A percentile compares a stretch with the other conserved stretches of the same genome.
These are phyloP conservation scores for Lumnitzera racemosa DNA, from an alignment of 345 rosid species.

Conservation along the genomic window DNA sequence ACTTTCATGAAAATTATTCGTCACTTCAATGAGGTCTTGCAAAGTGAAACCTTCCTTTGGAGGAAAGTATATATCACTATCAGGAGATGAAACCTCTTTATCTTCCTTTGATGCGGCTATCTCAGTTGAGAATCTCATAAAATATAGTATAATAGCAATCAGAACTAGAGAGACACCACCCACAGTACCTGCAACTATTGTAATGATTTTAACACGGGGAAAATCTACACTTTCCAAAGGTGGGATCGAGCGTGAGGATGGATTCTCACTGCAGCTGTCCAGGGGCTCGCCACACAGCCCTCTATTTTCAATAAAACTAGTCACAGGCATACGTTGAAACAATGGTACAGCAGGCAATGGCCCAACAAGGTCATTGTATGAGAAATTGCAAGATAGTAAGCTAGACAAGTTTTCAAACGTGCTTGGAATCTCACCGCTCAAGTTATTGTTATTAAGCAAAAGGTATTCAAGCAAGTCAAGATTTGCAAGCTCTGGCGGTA, in stretches of 20 bases:
- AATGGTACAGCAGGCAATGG: conserved; percentile 49
- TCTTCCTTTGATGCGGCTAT: conserved; percentile 39
- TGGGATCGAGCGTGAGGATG: conserved; percentile 25
- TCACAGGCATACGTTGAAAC: conserved; percentile 51
- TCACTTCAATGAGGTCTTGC: conserved; percentile 75
- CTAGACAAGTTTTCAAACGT: conserved; percentile 62
- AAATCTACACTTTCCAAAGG: conserved; percentile 13
- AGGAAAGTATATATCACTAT: conserved; percentile 63
- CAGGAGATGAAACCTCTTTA: conserved; percentile 32
- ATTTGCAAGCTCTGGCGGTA: conserved; percentile 74
- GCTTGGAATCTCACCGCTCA: conserved; percentile 67
- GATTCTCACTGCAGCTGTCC: conserved; percentile 32
- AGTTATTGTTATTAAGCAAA: conserved; percentile 65
- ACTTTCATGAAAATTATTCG: conserved; percentile 67
- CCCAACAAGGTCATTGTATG: conserved; percentile 74
- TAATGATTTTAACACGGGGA: conserved; percentile 49
- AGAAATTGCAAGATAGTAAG: conserved; percentile 81
- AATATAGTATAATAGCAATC: conserved; percentile 50
- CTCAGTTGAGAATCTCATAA: conserved; percentile 45
- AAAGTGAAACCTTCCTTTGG: conserved; percentile 82
- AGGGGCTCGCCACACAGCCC: conserved; percentile 81
- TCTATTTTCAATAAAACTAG: conserved; percentile 59
- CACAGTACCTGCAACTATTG: conserved; percentile 42
- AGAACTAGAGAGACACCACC: conserved; percentile 78
- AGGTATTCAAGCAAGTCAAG: conserved; percentile 59